Conservation (phyloP, 192 early-diverging fungal species). For the Allomyces javanicus region DNA sequence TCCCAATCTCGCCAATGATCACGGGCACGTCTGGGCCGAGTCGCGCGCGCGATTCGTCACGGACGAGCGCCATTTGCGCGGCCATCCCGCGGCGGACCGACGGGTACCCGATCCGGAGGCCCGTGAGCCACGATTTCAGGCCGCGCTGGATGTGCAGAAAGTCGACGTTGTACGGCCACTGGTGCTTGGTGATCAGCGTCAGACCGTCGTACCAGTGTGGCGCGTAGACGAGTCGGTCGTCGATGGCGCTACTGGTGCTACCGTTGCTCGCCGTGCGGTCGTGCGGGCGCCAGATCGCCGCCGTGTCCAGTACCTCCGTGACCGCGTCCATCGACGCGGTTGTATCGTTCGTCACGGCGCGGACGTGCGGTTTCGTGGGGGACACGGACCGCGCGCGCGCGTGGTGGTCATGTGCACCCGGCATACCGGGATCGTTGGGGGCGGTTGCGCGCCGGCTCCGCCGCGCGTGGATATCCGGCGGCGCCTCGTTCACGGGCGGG, state of each 20-base stretch:
- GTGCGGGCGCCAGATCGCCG: too few relatives aligned
- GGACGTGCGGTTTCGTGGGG: too few relatives aligned
- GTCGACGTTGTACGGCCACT: slow-evolving; percentile 35
- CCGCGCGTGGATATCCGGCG: slow-evolving; percentile 19
- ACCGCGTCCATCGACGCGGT: too few relatives aligned
- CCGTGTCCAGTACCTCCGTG: too few relatives aligned
- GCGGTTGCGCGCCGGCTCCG: slow-evolving; percentile 1
- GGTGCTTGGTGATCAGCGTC: slow-evolving; percentile 30
- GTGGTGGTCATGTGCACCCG: too few relatives aligned
- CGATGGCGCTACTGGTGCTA: too few relatives aligned
- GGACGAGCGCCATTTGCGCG: slow-evolving; percentile 22
- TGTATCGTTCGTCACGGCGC: too few relatives aligned
- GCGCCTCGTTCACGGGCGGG: slow-evolving; percentile 26
- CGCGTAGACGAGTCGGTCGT: slow-evolving; percentile 21
- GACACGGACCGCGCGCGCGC: too few relatives aligned
- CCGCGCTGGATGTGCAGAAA: slow-evolving; percentile 8
- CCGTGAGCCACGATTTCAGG: neutral
- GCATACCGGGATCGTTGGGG: too few relatives aligned
- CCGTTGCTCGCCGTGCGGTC: too few relatives aligned
- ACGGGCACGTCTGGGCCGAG: slow-evolving; percentile 21
- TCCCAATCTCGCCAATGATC: slow-evolving; percentile 28
- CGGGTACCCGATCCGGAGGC: slow-evolving; percentile 26
- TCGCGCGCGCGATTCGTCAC: slow-evolving; percentile 19
- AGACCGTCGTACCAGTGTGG: slow-evolving; percentile 42
- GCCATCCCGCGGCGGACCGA: slow-evolving; percentile 29